Conservation (phyloP, 225 moss, liverwort and hornwort genomes). For the Takakia lepidozioides region DNA sequence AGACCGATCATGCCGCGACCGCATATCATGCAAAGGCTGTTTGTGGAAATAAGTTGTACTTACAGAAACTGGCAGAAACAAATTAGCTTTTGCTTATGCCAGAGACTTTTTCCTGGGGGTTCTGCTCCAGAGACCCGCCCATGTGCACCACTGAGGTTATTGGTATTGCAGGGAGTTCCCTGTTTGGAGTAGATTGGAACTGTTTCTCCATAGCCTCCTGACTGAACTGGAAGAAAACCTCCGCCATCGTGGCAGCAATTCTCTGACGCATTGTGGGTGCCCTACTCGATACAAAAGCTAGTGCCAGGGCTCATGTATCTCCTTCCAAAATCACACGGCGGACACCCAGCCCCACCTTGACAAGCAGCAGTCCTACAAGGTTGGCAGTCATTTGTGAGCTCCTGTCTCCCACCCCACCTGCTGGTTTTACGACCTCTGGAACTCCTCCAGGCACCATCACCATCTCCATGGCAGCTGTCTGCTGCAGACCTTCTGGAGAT, state of each 20-base stretch:
- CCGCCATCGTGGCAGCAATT: too few relatives aligned
- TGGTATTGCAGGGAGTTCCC: too few relatives aligned
- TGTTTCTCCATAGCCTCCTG: too few relatives aligned
- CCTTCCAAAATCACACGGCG: conserved; percentile 76
- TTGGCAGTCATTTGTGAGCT: conserved; percentile 12
- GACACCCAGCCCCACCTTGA: conserved; percentile 55
- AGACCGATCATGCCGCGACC: too few relatives aligned
- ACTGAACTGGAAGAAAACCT: too few relatives aligned
- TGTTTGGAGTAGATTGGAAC: too few relatives aligned
- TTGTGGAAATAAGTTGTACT: conserved; percentile 11
- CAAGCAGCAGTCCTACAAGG: conserved; percentile 28
- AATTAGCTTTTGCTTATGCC: conserved; percentile 2
- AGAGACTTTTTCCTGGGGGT: too few relatives aligned
- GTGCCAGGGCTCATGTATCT: conserved; percentile 56
- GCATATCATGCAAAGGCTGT: conserved; percentile 46
- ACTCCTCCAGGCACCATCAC: conserved; percentile 15
- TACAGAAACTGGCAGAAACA: not conserved
- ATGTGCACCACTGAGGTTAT: too few relatives aligned
- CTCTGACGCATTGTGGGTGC: conserved; percentile 42
- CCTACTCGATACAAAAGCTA: conserved; percentile 49
- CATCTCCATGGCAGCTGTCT: conserved; percentile 35
- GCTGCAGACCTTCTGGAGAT: conserved; percentile 37
- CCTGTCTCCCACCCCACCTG: not conserved
- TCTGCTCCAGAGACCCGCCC: too few relatives aligned
- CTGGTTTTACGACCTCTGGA: not conserved